Conservation (phyloP, 768 basidiomycete species). For the Boletus tylopilopsis region DNA sequence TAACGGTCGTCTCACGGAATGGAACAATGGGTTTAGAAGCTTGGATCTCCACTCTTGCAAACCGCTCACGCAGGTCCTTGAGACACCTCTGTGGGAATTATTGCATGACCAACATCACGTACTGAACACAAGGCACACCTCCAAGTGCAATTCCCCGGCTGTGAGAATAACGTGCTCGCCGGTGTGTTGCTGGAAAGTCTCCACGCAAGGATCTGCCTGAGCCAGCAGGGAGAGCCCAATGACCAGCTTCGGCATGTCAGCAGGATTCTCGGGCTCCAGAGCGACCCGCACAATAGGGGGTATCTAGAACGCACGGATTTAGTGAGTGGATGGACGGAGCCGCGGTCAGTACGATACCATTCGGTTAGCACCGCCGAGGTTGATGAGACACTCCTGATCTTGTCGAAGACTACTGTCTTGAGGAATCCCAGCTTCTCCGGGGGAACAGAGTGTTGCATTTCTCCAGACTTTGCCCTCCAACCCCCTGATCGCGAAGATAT, state of each 20-base stretch:
- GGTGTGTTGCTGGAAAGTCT: slow-evolving; percentile 95
- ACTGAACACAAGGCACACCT: slow-evolving; percentile 47
- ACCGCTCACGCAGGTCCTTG: slow-evolving; percentile 93
- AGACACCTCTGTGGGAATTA: slow-evolving; percentile 69
- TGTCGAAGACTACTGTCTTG: slow-evolving; percentile 31
- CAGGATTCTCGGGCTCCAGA: slow-evolving; percentile 76
- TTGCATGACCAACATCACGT: not conserved
- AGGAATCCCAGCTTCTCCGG: slow-evolving; percentile 42
- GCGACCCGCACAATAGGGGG: slow-evolving; percentile 95
- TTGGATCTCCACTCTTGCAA: slow-evolving; percentile 90
- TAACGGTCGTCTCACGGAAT: slow-evolving; percentile 92
- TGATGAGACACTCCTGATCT: slow-evolving; percentile 59
- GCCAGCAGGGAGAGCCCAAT: slow-evolving; percentile 83
- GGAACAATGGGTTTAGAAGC: slow-evolving; percentile 96
- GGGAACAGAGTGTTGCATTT: slow-evolving; percentile 84
- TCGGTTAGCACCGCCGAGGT: slow-evolving; percentile 69
- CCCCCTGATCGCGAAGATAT: slow-evolving; percentile 90
- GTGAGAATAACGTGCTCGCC: slow-evolving; percentile 97
- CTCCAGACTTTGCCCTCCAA: slow-evolving; percentile 88
- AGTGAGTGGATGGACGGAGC: not conserved
- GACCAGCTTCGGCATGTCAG: slow-evolving; percentile 87
- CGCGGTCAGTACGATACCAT: slow-evolving; percentile 40
- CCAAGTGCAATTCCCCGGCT: slow-evolving; percentile 93
- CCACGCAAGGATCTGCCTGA: slow-evolving; percentile 95
- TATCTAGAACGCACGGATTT: slow-evolving; percentile 40